phyloP scores from a whole-genome alignment of 2,329 filamentous ascomycete species.

The Fusarium lateritium region DNA sequence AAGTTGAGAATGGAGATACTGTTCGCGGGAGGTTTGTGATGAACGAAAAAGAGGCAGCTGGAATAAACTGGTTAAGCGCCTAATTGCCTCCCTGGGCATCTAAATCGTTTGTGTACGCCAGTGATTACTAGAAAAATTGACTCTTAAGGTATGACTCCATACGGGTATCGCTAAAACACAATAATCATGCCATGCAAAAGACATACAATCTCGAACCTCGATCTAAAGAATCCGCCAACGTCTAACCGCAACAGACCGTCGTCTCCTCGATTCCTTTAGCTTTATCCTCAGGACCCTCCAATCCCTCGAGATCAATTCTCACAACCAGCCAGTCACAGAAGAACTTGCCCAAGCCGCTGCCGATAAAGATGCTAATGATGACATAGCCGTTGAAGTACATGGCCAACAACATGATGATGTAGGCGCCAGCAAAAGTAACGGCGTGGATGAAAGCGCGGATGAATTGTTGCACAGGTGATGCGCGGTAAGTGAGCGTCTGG shows the following conservation, averaged over 20 bases:
- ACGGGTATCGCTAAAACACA: conserved; percentile 39
- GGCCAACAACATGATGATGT: conserved; percentile 80
- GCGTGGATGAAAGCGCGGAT: conserved; percentile 77
- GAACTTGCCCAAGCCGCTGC: conserved; percentile 67
- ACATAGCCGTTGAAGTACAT: conserved; percentile 79
- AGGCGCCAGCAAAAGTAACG: conserved; percentile 80
- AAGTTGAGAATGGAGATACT: too few relatives aligned
- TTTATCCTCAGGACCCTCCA: conserved; percentile 44
- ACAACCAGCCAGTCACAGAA: conserved; percentile 67
- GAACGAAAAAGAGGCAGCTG: too few relatives aligned
- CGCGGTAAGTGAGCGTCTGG: conserved; percentile 61
- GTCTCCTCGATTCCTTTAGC: conserved; percentile 60
- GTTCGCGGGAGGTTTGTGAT: too few relatives aligned
- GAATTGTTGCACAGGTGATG: conserved; percentile 74
- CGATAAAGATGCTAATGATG: conserved; percentile 81
- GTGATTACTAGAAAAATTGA: background rate
- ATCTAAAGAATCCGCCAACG: background rate
- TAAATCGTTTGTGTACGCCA: too few relatives aligned
- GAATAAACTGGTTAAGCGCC: too few relatives aligned
- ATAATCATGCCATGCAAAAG: conserved; percentile 5
- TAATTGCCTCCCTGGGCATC: too few relatives aligned
- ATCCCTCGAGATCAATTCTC: conserved; percentile 55
- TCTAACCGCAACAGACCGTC: conserved; percentile 62
- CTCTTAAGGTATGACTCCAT: conserved; percentile 3
- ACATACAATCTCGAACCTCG: background rate